Percentiles rank a stretch among this genome's conserved stretches.
Conservation (phyloP, 2,329 filamentous ascomycete genomes). For the Amauroascus verrucosus region DNA sequence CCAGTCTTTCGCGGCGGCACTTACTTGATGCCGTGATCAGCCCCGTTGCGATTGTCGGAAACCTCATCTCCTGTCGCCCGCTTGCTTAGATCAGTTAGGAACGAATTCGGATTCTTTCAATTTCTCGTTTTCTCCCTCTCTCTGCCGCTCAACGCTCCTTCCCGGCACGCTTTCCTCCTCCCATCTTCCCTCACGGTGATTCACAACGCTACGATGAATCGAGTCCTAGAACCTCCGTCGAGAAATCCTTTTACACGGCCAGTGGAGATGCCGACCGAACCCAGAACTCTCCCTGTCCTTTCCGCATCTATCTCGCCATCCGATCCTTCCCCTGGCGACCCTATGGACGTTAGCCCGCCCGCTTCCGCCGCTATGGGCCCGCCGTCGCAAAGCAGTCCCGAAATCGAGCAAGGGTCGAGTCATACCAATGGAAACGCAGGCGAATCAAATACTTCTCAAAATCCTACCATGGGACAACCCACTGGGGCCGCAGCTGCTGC, state of each 20-base stretch:
- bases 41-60: neutral
- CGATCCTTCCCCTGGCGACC: conserved; percentile 36
- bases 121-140: neutral
- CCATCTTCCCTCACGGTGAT: neutral
- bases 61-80: neutral
- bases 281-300: conserved; percentile 45
- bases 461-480: conserved; percentile 25
- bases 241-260: conserved; percentile 39
- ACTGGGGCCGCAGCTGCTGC: conserved; percentile 45
- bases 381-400: conserved; percentile 40
- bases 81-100: neutral
- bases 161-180: neutral
- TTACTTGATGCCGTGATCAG: neutral
- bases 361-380: conserved; percentile 40
- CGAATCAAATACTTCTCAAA: conserved; percentile 19
- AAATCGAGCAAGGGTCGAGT: conserved; percentile 36
- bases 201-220: conserved; percentile 27
- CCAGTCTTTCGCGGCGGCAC: neutral
- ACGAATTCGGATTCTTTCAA: neutral
- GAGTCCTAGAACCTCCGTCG: conserved; percentile 33
- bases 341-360: conserved; percentile 47
- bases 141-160: neutral
- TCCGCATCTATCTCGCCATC: conserved; percentile 38
- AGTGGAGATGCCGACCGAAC: conserved; percentile 35
- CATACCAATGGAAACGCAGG: conserved; percentile 16